Conservation (phyloP, 257 asterid species). For the Coffea eugenioides region DNA sequence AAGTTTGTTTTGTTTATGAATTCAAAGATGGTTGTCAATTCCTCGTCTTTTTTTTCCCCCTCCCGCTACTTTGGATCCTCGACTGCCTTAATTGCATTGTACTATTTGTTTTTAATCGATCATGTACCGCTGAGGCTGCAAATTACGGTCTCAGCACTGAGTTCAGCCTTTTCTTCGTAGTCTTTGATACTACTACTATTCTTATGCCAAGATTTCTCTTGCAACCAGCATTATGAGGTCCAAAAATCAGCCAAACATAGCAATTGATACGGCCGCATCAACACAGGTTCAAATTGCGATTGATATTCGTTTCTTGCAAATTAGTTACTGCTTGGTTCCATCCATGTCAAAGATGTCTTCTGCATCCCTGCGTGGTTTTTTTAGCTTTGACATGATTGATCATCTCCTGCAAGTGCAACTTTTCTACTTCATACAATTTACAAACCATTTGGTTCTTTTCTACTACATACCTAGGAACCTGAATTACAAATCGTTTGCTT, state of each 20-base stretch:
- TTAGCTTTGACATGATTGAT: background rate
- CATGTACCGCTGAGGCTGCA: too few relatives aligned
- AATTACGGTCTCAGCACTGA: too few relatives aligned
- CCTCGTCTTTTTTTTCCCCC: background rate
- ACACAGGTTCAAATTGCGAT: background rate
- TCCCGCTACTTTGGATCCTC: background rate
- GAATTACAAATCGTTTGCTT: too few relatives aligned
- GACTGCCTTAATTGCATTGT: background rate
- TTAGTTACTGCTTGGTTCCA: too few relatives aligned
- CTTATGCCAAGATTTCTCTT: too few relatives aligned
- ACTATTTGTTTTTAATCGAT: too few relatives aligned
- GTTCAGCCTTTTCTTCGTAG: too few relatives aligned
- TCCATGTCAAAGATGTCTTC: background rate
- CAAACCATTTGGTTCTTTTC: too few relatives aligned
- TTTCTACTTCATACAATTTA: background rate
- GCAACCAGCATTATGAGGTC: too few relatives aligned
- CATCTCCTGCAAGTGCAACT: background rate
- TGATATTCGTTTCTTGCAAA: background rate
- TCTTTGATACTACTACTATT: too few relatives aligned
- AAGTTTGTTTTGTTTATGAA: background rate
- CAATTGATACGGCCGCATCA: background rate
- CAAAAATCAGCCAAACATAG: too few relatives aligned
- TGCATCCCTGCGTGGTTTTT: background rate
- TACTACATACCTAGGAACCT: too few relatives aligned
- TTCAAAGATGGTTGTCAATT: background rate